Evolutionary conservation across 2,329 filamentous ascomycete species (phyloP), one percentile per base, ranked within the genome.

Genomic region (Pseudogymnoascus sp.): DNA sequence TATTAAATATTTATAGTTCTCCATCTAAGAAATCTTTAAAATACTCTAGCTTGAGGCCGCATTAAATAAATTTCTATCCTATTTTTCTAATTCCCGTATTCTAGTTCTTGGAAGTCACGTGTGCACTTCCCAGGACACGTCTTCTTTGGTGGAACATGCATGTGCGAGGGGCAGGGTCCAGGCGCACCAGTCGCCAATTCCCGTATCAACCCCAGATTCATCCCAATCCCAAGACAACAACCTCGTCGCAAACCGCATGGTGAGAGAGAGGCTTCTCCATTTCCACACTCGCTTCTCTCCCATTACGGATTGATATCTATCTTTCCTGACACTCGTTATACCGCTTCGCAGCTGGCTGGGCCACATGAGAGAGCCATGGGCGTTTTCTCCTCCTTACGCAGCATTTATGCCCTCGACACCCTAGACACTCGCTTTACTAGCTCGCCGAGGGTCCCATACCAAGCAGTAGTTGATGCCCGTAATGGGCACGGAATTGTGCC

Each of bases 371-470:
- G 21, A 61, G 31, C 41, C 41, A 73, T 73, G 72, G 66, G 66
- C 61, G 38, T 72, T 64, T 70, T 72, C 66, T 76, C 77, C 65
- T 78, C 77, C 68, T 68, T 81, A 58, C 71, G 75, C 66, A 76
- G 74, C 65, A 81, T 89, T 70, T 90, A 89, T 77, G 81, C 83
- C 66, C 80, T 86, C 64, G 82, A 87, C 69, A 89, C 85, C 21
- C 81, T 90, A 68, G 87, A 90, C 74, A 87, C 85, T 62, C 83
- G 87, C 65, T 87, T 96, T 74, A 87, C 87, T 29, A 87, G 82
- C 61, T 81, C 90, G 10, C 85, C 91, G 33, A 83, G 81, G 26
- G 85, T 85, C 21, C 84, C 91, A 37, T 87, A 88, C 74, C 81
- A 81, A 70, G 76, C 80, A 39, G 78, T 82, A 63, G 74, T 83